These are phyloP conservation scores for Calocera viscosa DNA, from an alignment of 768 basidiomycete genomes.

Conservation along the genomic window DNA sequence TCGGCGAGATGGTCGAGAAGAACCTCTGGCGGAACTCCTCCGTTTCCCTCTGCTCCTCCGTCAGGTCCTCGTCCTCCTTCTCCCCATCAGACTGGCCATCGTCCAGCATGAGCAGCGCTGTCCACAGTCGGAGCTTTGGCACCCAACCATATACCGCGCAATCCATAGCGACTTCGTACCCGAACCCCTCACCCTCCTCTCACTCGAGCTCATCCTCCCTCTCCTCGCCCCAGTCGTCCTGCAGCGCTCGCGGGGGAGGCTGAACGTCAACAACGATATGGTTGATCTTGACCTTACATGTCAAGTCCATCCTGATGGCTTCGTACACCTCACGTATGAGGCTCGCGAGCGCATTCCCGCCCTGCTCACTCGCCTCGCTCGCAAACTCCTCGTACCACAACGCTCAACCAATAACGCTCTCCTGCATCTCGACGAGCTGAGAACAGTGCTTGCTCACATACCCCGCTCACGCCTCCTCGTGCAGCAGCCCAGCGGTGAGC, in stretches of 20 bases:
- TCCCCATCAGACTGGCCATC: constrained; percentile 45
- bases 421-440: constrained; percentile 63
- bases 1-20: constrained; percentile 58
- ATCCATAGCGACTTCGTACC: constrained; percentile 55
- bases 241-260: constrained; percentile 67
- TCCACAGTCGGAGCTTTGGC: constrained; percentile 76
- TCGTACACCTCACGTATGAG: constrained; percentile 73
- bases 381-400: constrained; percentile 11
- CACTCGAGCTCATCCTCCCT: constrained; percentile 39
- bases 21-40: constrained; percentile 34
- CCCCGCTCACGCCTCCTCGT: constrained; percentile 75
- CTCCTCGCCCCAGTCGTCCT: constrained; percentile 23
- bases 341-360: constrained; percentile 43
- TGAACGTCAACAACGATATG: constrained; percentile 74
- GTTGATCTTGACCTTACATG: constrained; percentile 68
- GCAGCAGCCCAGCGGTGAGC: constrained; percentile 80
- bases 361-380: constrained; percentile 43
- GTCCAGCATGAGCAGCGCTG: constrained; percentile 69
- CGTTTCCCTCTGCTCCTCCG: constrained; percentile 52
- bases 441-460: constrained; percentile 80
- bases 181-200: constrained; percentile 42
- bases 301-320: constrained; percentile 58
- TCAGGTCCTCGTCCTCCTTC: constrained; percentile 52
- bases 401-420: constrained; percentile 58
- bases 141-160: constrained; percentile 26